Base-by-base conservation (phyloP, 2,329 filamentous ascomycete genomes). In the Cordyceps tenuipes region DNA sequence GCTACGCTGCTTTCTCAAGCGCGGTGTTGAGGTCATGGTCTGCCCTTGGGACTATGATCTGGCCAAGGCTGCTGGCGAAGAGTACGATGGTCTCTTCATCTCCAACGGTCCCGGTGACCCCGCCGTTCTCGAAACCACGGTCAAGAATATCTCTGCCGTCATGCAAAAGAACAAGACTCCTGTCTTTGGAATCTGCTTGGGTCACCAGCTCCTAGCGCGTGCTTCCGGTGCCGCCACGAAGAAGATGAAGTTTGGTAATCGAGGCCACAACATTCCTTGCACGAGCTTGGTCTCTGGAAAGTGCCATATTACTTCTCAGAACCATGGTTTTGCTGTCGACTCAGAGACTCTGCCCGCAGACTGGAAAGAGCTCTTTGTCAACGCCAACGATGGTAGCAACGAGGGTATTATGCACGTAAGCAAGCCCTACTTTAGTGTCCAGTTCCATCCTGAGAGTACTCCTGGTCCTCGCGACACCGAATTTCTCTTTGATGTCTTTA, bases 181-280 rank as follows among this genome's bases (percentile, higher is more conserved):
- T 7, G 88, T 97, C 64, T 97, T 97, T 67, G 93, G 93, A 79
- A 97, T 97, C 71, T 97, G 93, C 78, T 77, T 97, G 67, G 93
- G 93, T 61, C 93, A 97, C 73, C 93, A 97, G 76, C 82, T 97
- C 66, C 85, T 97, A 57, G 91, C 93, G 58, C 84, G 91, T 67
- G 91, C 93, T 61, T 86, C 91, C 36, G 93, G 93, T 59, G 93
- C 92, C 51, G 81, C 81, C 51, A 97, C 94, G 0, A 76, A 82
- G 69, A 99, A 99, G 82, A 96, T 99, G 91, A 97, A 97, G 82
- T 99, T 97, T 70, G 94, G 94, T 78, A 99, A 99, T 79, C 90
- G 94, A 69, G 94, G 93, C 48, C 91, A 96, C 80, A 99, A 99
- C 77, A 97, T 99, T 69, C 94, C 94, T 49, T 97, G 92, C 80